phyloP scores from a whole-genome alignment of 768 basidiomycete genomes.

The Calocera cornea region DNA sequence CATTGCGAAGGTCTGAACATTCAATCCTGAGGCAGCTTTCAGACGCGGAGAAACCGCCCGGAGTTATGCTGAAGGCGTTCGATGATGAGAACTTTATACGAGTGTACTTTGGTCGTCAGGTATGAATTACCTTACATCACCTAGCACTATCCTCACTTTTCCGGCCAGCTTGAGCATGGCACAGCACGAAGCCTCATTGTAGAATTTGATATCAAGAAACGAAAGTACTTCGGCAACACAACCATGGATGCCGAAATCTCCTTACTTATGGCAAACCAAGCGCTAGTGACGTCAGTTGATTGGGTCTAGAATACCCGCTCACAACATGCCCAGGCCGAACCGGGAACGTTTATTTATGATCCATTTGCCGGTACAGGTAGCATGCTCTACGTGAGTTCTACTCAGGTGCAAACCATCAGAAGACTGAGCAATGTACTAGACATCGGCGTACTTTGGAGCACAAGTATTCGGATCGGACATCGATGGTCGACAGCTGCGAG shows the following conservation, averaged over 20 bases:
- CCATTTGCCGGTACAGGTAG: constrained; percentile 92
- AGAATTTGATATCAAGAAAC: constrained; percentile 77
- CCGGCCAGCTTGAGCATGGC: constrained; percentile 41
- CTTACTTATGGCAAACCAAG: constrained; percentile 91
- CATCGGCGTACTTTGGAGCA: constrained; percentile 78
- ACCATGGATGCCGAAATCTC: constrained; percentile 97
- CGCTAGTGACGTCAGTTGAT: constrained; percentile 40
- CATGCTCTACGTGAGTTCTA: constrained; percentile 56
- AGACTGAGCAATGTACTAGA: constrained; percentile 31
- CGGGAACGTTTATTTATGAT: constrained; percentile 88
- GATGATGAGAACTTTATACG: constrained; percentile 55
- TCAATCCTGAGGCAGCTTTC: constrained; percentile 11
- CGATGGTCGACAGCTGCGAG: constrained; percentile 92
- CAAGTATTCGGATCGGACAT: constrained; percentile 86
- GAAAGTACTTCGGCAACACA: constrained; percentile 85
- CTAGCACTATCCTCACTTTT: constrained; percentile 9
- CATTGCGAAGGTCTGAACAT: not conserved
- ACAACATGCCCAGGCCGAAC: constrained; percentile 43
- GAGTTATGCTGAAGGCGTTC: constrained; percentile 22
- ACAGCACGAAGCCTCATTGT: constrained; percentile 52
- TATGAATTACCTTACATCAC: constrained; percentile 27
- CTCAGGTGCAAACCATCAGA: constrained; percentile 6
- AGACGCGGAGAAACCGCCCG: constrained; percentile 4
- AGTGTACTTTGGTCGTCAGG: constrained; percentile 78
- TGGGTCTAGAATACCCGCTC: not conserved